These are phyloP conservation scores for Backusella parvicylindrica DNA, from an alignment of 192 early-diverging fungal genomes.

Conservation along the genomic window DNA sequence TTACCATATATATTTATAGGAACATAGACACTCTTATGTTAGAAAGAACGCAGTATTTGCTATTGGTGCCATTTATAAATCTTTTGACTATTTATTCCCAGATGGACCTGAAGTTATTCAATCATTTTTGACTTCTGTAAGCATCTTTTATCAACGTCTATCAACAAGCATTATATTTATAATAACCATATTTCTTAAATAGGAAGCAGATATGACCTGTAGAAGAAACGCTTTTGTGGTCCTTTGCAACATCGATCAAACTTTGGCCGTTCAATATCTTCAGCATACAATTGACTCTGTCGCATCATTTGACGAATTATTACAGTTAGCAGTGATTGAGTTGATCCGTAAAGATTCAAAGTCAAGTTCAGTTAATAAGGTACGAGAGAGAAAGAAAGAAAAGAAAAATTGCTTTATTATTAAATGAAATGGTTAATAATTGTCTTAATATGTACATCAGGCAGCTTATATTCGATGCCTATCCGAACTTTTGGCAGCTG, in stretches of 20 bases:
- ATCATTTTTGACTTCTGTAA: constrained; percentile 55
- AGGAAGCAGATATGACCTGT: constrained; percentile 92
- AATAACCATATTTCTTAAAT: not conserved
- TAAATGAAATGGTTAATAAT: not conserved
- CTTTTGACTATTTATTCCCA: constrained; percentile 89
- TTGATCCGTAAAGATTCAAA: constrained; percentile 90
- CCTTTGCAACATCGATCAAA: constrained; percentile 74
- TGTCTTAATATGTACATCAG: constrained; percentile 27
- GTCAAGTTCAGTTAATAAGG: constrained; percentile 79
- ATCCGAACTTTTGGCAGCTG: constrained; percentile 77
- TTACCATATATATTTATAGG: constrained; percentile 40
- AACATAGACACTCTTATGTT: constrained; percentile 97
- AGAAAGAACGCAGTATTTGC: constrained; percentile 97
- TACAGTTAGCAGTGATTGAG: constrained; percentile 94
- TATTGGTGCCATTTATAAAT: constrained; percentile 84
- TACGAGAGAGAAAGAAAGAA: constrained; percentile 20
- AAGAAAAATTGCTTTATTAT: not conserved
- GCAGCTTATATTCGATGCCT: constrained; percentile 91
- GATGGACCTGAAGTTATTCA: constrained; percentile 91
- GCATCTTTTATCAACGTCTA: no score
- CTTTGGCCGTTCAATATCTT: constrained; percentile 83
- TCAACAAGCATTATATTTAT: no score
- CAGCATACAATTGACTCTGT: constrained; percentile 71
- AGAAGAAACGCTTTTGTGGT: constrained; percentile 95
- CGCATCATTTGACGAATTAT: constrained; percentile 79